Percentiles rank a stretch among this genome's conserved stretches.
These are phyloP conservation scores for Salix viminalis DNA, from an alignment of 345 rosid genomes.

Conservation along the genomic window DNA sequence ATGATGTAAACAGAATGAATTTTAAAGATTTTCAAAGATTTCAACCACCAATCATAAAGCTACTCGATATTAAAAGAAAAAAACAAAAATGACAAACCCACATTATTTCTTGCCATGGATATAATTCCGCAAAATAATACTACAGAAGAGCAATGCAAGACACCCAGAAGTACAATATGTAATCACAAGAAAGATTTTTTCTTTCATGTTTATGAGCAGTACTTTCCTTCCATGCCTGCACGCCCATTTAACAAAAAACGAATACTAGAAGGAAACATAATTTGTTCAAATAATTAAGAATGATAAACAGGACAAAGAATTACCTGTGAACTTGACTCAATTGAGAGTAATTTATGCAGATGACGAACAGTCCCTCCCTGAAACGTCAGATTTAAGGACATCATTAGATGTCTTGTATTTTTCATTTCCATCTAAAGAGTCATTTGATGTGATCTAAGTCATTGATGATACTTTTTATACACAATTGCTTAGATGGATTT, in stretches of 20 bases:
- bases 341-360: conserved; percentile 89
- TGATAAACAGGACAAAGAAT: background rate
- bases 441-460: background rate
- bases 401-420: background rate
- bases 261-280: too few relatives aligned
- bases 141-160: too few relatives aligned
- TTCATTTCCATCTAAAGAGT: background rate
- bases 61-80: background rate
- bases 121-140: background rate
- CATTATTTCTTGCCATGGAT: background rate
- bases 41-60: background rate
- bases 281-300: conserved; percentile 11
- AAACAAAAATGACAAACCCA: background rate
- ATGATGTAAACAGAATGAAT: background rate
- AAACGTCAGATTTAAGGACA: conserved; percentile 18
- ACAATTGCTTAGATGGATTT: background rate
- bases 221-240: background rate
- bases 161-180: too few relatives aligned
- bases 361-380: conserved; percentile 95
- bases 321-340: conserved; percentile 95
- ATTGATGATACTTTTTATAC: background rate
- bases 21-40: background rate
- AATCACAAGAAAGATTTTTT: too few relatives aligned
- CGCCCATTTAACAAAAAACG: background rate
- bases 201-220: too few relatives aligned